A percentile compares a stretch with the other conserved stretches of the same genome.
phyloP scores from a whole-genome alignment of 2,329 filamentous ascomycete species.

The Chlorencoelia australis region DNA sequence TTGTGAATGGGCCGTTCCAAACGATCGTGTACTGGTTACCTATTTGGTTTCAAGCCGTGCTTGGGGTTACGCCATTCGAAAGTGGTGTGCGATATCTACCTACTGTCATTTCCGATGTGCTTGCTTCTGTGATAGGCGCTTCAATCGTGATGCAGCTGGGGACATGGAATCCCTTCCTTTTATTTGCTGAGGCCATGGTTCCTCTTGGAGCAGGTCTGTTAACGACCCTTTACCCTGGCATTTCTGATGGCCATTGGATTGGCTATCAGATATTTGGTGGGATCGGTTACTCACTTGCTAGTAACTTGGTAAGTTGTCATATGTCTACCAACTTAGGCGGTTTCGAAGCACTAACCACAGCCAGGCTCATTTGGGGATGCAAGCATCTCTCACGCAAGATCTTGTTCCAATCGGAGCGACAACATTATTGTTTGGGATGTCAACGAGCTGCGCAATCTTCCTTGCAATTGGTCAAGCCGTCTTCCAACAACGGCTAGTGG shows the following conservation, averaged over 20 bases:
- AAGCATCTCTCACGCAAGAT: slow-evolving; percentile 1
- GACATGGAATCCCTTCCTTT: slow-evolving; percentile 1
- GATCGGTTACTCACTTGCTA: neutral
- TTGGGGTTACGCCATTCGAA: slow-evolving; percentile 23
- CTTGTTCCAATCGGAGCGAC: slow-evolving; percentile 3
- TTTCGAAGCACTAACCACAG: neutral
- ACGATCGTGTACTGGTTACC: slow-evolving; percentile 34
- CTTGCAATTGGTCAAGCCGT: slow-evolving; percentile 5
- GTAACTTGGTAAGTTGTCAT: slow-evolving; percentile 1
- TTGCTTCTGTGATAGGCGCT: slow-evolving; percentile 2
- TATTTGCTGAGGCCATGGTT: slow-evolving; percentile 1
- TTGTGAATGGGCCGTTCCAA: slow-evolving; percentile 14
- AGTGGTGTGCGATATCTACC: slow-evolving; percentile 30
- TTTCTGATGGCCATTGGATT: neutral
- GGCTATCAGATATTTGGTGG: slow-evolving; percentile 2
- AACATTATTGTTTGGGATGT: slow-evolving; percentile 2
- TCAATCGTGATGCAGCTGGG: slow-evolving; percentile 1
- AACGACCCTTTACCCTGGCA: neutral
- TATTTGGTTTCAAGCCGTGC: slow-evolving; percentile 38
- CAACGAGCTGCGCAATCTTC: slow-evolving; percentile 3
- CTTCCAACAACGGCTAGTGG: neutral
- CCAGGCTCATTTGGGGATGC: slow-evolving; percentile 3
- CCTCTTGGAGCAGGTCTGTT: slow-evolving; percentile 3
- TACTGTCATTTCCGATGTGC: slow-evolving; percentile 17
- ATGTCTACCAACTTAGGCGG: neutral